A percentile compares a stretch with the other conserved stretches of the same genome.
Evolutionary conservation across 164 flowering plant genomes (phyloP).

Genomic region (Warburgia ugandensis): DNA sequence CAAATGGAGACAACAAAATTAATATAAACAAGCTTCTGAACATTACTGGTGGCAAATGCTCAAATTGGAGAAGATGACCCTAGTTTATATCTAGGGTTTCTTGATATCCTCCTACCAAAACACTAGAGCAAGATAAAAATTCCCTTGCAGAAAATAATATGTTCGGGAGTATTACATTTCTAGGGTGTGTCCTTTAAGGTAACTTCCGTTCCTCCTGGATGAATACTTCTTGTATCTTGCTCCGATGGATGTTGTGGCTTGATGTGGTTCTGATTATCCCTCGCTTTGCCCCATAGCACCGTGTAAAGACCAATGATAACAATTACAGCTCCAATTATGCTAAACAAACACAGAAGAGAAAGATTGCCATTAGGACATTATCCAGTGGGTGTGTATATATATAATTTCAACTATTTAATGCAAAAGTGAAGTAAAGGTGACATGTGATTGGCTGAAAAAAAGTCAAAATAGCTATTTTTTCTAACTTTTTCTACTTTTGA

Average conservation of each 20-base stretch:
- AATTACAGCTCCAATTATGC: slow-evolving; percentile 58
- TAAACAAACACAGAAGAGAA: slow-evolving; percentile 19
- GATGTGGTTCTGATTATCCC: slow-evolving; percentile 22
- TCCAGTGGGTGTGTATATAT: background rate
- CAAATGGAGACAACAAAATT: too few species aligned
- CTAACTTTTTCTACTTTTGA: too few species aligned
- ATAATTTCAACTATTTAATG: too few species aligned
- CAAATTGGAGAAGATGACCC: too few species aligned
- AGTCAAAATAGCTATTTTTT: background rate
- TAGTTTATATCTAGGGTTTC: too few species aligned
- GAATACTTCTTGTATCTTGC: background rate
- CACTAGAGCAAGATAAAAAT: too few species aligned
- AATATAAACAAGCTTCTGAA: too few species aligned
- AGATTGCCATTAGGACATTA: background rate
- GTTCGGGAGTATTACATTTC: too few species aligned
- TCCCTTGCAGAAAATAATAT: too few species aligned
- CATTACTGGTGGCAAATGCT: too few species aligned
- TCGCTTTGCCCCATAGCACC: slow-evolving; percentile 80
- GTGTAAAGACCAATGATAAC: slow-evolving; percentile 65
- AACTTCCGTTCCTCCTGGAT: background rate
- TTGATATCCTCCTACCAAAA: too few species aligned
- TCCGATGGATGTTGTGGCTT: slow-evolving; percentile 11
- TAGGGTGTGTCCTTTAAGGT: too few species aligned
- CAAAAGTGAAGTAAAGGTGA: background rate
- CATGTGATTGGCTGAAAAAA: background rate